phyloP scores from a whole-genome alignment of 805 yeast species.

The Torulaspora quercuum region DNA sequence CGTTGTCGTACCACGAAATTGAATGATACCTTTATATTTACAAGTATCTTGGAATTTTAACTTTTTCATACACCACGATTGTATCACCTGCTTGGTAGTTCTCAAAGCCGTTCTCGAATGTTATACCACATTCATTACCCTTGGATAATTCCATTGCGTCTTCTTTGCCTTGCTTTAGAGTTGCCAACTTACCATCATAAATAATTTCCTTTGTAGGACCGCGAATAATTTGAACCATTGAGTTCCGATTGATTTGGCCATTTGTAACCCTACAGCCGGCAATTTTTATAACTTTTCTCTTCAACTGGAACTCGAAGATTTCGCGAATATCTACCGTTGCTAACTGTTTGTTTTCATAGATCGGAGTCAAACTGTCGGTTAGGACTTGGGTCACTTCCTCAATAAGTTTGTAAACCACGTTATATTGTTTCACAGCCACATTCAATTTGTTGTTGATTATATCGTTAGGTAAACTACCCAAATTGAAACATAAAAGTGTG shows the following conservation, averaged over 20 bases:
- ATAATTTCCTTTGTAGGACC: slow-evolving; percentile 39
- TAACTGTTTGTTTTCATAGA: slow-evolving; percentile 57
- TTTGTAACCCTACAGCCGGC: slow-evolving; percentile 84
- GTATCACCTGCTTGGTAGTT: slow-evolving; percentile 71
- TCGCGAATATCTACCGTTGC: slow-evolving; percentile 70
- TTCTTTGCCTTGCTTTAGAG: slow-evolving; percentile 78
- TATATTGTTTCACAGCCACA: slow-evolving; percentile 58
- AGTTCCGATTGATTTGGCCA: slow-evolving; percentile 63
- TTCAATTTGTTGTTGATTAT: slow-evolving; percentile 54
- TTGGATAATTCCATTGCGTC: slow-evolving; percentile 73
- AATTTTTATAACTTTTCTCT: slow-evolving; percentile 54
- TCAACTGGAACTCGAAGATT: slow-evolving; percentile 64
- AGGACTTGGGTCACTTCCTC: slow-evolving; percentile 74
- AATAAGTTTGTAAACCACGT: slow-evolving; percentile 81
- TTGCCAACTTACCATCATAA: slow-evolving; percentile 58
- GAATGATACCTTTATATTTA: slow-evolving; percentile 21
- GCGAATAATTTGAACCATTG: slow-evolving; percentile 56
- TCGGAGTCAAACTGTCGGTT: slow-evolving; percentile 58
- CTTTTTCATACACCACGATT: slow-evolving; percentile 69
- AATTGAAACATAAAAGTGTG: slow-evolving; percentile 72
- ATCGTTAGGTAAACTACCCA: slow-evolving; percentile 58
- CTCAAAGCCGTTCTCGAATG: slow-evolving; percentile 60
- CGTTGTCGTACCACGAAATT: too few relatives aligned
- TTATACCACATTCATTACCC: slow-evolving; percentile 88
- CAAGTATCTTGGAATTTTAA: slow-evolving; percentile 52